Evolutionary conservation across 1,139 yeast genomes (phyloP).

Genomic region (Saccharomyces hybrid): DNA sequence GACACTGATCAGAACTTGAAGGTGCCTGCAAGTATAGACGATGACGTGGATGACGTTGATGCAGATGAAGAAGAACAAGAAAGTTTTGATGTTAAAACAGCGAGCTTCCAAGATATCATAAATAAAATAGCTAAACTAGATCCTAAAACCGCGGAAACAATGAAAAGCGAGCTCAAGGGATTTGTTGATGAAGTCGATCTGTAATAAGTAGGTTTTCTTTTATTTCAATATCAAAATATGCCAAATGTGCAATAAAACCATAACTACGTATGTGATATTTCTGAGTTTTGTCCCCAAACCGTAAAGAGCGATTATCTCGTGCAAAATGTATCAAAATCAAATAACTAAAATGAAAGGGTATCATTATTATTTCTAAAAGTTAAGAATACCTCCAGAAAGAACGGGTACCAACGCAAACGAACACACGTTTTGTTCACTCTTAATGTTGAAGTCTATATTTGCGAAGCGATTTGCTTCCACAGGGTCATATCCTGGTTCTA

Average conservation of each 20-base stretch:
- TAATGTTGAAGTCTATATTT: slow-evolving; percentile 11
- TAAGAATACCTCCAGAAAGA: background rate
- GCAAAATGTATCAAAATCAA: background rate
- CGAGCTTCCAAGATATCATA: slow-evolving; percentile 35
- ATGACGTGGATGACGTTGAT: slow-evolving; percentile 25
- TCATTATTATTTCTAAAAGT: background rate
- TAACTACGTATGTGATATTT: background rate
- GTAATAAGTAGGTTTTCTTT: slow-evolving; percentile 1
- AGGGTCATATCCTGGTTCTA: slow-evolving; percentile 24
- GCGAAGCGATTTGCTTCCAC: slow-evolving; percentile 23
- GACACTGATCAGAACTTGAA: slow-evolving; percentile 22
- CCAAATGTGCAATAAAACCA: background rate
- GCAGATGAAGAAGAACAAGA: slow-evolving; percentile 25
- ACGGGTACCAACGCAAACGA: background rate
- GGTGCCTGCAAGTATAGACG: slow-evolving; percentile 13
- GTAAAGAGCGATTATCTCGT: background rate
- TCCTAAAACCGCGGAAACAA: slow-evolving; percentile 35
- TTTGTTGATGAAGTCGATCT: slow-evolving; percentile 41
- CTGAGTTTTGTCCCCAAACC: background rate
- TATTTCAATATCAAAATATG: background rate
- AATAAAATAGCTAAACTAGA: slow-evolving; percentile 34
- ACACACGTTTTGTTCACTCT: background rate
- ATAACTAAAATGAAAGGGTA: background rate
- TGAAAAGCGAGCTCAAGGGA: slow-evolving; percentile 38
- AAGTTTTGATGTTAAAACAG: slow-evolving; percentile 28